Evolutionary conservation across 75 land plant genomes (phyloP).

Genomic region (Adiantum capillusveneris): DNA sequence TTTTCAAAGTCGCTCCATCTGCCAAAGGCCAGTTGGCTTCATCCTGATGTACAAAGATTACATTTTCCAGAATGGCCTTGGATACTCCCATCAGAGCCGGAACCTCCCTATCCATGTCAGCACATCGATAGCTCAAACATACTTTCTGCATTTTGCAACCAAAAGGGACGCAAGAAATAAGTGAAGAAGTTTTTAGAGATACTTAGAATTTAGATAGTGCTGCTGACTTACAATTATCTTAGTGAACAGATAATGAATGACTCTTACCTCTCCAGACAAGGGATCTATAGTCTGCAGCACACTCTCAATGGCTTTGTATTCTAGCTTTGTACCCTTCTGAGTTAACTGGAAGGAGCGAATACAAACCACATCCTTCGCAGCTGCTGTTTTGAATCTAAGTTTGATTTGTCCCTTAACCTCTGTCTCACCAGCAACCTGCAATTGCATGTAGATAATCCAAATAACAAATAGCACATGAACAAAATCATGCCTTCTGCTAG

Average conservation of each 20-base stretch:
- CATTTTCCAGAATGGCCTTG: slow-evolving; percentile 97
- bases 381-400: slow-evolving; percentile 89
- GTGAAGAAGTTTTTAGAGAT: no score
- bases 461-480: background rate
- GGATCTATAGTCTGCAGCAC: slow-evolving; percentile 92
- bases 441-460: background rate
- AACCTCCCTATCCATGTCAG: slow-evolving; percentile 96
- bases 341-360: slow-evolving; percentile 95
- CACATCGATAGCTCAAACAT: slow-evolving; percentile 94
- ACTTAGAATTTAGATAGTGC: no score
- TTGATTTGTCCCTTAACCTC: slow-evolving; percentile 97
- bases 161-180: no score
- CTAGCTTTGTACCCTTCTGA: slow-evolving; percentile 95
- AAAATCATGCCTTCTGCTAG: background rate
- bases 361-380: slow-evolving; percentile 96
- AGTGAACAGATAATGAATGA: no score
- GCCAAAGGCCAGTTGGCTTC: slow-evolving; percentile 97
- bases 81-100: slow-evolving; percentile 98
- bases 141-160: slow-evolving; percentile 63
- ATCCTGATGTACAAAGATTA: slow-evolving; percentile 97
- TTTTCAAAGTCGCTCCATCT: slow-evolving; percentile 82
- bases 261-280: slow-evolving; percentile 71
- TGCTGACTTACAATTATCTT: no score
- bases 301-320: slow-evolving; percentile 96
- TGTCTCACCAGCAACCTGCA: slow-evolving; percentile 90